A percentile compares a stretch with the other conserved stretches of the same genome.
Conservation (phyloP, 306 rosid genomes). For the Dalbergia cultrata region DNA sequence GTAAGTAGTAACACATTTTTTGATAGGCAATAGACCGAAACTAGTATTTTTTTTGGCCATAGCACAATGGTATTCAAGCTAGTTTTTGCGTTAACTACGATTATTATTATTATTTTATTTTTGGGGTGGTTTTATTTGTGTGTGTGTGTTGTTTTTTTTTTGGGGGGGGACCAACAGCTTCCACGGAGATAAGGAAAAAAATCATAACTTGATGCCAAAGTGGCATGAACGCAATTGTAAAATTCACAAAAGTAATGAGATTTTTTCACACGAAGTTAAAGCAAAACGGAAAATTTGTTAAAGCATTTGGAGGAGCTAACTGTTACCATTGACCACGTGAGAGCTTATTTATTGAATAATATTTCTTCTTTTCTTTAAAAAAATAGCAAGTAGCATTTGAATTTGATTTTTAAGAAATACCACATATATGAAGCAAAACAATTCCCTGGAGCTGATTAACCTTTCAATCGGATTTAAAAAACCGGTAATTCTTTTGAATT, state of each 20-base stretch:
- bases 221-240: not conserved
- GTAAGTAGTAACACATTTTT: not conserved
- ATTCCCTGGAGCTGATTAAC: not conserved
- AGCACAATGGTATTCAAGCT: not conserved
- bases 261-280: not conserved
- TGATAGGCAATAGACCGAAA: not conserved
- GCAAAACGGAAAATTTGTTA: not conserved
- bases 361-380: not conserved
- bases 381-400: not conserved
- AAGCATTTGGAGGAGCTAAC: not conserved
- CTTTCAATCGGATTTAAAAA: too few relatives aligned
- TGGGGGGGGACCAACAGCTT: too few relatives aligned
- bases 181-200: not conserved
- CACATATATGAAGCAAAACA: not conserved
- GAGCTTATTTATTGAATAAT: not conserved
- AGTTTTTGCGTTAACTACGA: not conserved
- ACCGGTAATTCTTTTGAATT: not conserved
- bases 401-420: not conserved
- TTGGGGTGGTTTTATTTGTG: too few relatives aligned
- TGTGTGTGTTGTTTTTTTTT: too few relatives aligned
- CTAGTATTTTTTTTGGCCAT: not conserved
- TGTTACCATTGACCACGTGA: not conserved
- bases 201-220: conserved; percentile 15
- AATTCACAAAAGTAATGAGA: too few relatives aligned
- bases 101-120: too few relatives aligned